A percentile compares a stretch with the other conserved stretches of the same genome.
Conservation (phyloP, 768 basidiomycete genomes). For the Coprinopsis marcescibilis region DNA sequence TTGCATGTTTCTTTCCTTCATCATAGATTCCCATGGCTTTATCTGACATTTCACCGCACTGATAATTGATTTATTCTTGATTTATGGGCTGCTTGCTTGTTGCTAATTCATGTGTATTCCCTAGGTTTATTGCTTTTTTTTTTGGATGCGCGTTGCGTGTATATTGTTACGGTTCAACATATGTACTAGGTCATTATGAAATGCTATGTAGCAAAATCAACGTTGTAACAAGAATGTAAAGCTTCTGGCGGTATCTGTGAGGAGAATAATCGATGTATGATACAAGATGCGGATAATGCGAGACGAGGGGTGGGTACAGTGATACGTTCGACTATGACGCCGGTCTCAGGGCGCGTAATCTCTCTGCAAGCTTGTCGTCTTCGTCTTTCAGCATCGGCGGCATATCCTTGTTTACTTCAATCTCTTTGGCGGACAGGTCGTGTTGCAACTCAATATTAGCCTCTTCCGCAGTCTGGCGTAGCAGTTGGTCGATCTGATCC, state of each 20-base stretch:
- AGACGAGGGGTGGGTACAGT: not conserved
- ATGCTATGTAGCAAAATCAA: too few species aligned
- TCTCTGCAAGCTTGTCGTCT: constrained; percentile 76
- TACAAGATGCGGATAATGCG: not conserved
- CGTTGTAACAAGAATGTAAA: too few species aligned
- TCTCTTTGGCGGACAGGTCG: constrained; percentile 66
- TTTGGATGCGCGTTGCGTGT: not conserved
- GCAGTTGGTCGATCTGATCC: constrained; percentile 90
- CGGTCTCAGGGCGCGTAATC: constrained; percentile 83
- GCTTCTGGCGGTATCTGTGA: too few species aligned
- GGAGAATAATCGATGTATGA: not conserved
- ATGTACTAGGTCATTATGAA: too few species aligned
- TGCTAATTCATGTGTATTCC: not conserved
- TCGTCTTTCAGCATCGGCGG: constrained; percentile 61
- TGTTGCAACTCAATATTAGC: constrained; percentile 94
- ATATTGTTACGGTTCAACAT: too few species aligned
- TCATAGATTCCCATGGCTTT: not conserved
- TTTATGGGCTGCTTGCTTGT: not conserved
- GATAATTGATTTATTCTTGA: constrained; percentile 5
- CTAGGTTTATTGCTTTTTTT: not conserved
- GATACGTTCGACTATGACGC: constrained; percentile 59
- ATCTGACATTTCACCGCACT: not conserved
- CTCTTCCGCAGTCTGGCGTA: constrained; percentile 95
- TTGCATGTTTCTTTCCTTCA: not conserved
- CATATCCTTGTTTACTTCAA: constrained; percentile 55